These are phyloP conservation scores for Hypoxylon sp. DNA, from an alignment of 2,329 filamentous ascomycete species.

Conservation along the genomic window DNA sequence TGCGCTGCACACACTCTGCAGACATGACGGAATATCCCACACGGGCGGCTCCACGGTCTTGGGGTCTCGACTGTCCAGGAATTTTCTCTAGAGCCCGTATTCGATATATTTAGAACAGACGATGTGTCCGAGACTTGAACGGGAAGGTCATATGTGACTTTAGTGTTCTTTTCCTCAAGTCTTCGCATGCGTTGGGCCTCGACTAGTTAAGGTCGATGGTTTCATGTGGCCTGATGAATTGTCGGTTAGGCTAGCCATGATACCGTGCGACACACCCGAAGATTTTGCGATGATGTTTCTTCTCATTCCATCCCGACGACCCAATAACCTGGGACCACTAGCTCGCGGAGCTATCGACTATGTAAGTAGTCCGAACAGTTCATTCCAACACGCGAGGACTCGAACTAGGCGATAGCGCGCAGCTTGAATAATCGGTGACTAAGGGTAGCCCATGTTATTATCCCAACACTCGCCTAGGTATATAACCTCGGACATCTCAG, in stretches of 20 bases:
- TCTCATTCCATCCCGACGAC: slow-evolving; percentile 24
- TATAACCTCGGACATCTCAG: too few species aligned
- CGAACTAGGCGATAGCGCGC: slow-evolving; percentile 14
- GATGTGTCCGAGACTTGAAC: background rate
- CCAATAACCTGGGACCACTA: slow-evolving; percentile 17
- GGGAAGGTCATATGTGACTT: background rate
- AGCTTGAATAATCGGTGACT: slow-evolving; percentile 36
- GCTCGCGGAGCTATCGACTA: slow-evolving; percentile 6
- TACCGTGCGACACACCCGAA: slow-evolving; percentile 21
- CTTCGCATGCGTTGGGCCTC: background rate
- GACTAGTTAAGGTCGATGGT: slow-evolving; percentile 3
- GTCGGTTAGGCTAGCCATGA: slow-evolving; percentile 13
- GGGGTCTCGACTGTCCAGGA: slow-evolving; percentile 19
- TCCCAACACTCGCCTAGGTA: slow-evolving; percentile 3
- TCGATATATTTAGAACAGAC: too few species aligned
- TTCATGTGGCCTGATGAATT: slow-evolving; percentile 19
- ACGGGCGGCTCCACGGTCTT: slow-evolving; percentile 29
- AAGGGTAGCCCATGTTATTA: slow-evolving; percentile 16
- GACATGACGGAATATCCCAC: slow-evolving; percentile 32
- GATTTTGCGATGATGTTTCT: slow-evolving; percentile 6
- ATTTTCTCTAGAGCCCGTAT: too few species aligned
- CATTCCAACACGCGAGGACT: slow-evolving; percentile 5
- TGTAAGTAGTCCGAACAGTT: slow-evolving; percentile 5
- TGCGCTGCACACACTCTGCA: slow-evolving; percentile 32
- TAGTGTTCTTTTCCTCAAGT: background rate